Percentiles rank a stretch among this genome's conserved stretches.
These are phyloP conservation scores for Pulveroboletus sp. DNA, from an alignment of 768 basidiomycete genomes.

Conservation along the genomic window DNA sequence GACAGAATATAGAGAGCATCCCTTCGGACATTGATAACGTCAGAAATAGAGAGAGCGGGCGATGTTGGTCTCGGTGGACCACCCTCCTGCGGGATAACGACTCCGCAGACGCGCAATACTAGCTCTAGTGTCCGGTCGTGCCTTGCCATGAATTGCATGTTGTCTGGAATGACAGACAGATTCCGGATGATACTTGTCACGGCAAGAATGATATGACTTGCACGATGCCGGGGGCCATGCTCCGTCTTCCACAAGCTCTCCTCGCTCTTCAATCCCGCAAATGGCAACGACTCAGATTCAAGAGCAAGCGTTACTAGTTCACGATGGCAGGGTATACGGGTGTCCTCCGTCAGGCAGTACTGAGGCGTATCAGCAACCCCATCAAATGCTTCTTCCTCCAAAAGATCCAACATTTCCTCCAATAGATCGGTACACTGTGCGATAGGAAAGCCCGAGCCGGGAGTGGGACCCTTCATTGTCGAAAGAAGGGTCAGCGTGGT, in stretches of 20 bases:
- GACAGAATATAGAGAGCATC: constrained; percentile 70
- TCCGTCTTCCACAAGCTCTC: constrained; percentile 48
- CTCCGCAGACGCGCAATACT: constrained; percentile 62
- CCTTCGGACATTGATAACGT: constrained; percentile 69
- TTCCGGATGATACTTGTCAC: constrained; percentile 83
- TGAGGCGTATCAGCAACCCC: constrained; percentile 34
- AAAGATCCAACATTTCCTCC: constrained; percentile 80
- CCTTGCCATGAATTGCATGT: constrained; percentile 58
- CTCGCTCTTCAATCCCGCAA: constrained; percentile 46
- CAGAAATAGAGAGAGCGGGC: constrained; percentile 59
- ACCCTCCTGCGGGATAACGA: constrained; percentile 35
- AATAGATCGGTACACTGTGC: constrained; percentile 72
- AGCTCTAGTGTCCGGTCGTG: constrained; percentile 62
- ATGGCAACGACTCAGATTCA: constrained; percentile 54
- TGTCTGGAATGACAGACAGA: constrained; percentile 71
- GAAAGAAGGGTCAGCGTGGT: constrained; percentile 82
- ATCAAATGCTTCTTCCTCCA: constrained; percentile 78
- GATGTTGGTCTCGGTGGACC: constrained; percentile 42
- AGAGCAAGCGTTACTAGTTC: constrained; percentile 55
- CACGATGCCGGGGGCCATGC: constrained; percentile 57
- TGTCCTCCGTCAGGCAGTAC: constrained; percentile 25
- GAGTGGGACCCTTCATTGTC: constrained; percentile 63
- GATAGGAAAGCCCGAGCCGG: constrained; percentile 63
- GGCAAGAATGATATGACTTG: constrained; percentile 58
- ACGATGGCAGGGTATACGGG: constrained; percentile 55